Conservation (phyloP, 2,329 filamentous ascomycete genomes). For the Pseudogymnoascus sp. region DNA sequence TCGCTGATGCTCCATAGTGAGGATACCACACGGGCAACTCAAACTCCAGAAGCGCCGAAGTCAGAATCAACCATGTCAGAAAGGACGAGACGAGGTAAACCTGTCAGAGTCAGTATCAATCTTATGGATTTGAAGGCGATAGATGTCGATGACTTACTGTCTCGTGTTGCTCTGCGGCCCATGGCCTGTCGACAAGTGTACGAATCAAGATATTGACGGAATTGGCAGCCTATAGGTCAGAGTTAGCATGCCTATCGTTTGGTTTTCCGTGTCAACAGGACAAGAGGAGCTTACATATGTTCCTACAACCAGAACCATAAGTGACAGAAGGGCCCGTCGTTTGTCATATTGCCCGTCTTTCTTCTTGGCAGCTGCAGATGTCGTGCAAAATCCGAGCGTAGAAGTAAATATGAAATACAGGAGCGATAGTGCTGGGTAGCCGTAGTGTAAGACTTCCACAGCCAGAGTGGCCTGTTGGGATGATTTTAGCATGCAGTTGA, state of each 20-base stretch:
- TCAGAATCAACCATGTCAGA: slow-evolving; percentile 54
- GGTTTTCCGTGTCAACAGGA: slow-evolving; percentile 10
- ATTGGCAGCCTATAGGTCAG: slow-evolving; percentile 33
- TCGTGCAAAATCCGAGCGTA: slow-evolving; percentile 42
- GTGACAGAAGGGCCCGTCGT: slow-evolving; percentile 35
- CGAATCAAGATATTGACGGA: slow-evolving; percentile 21
- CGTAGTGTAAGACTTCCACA: slow-evolving; percentile 41
- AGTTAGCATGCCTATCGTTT: slow-evolving; percentile 11
- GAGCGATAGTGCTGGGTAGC: slow-evolving; percentile 48
- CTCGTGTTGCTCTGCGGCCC: slow-evolving; percentile 23
- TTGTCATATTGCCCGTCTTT: slow-evolving; percentile 31
- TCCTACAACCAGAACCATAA: slow-evolving; percentile 28
- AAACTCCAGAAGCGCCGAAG: slow-evolving; percentile 44
- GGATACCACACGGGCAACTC: slow-evolving; percentile 50
- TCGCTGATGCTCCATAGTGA: slow-evolving; percentile 52
- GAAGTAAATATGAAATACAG: slow-evolving; percentile 47
- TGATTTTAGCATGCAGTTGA: background rate
- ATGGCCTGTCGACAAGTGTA: slow-evolving; percentile 17
- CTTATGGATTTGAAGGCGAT: background rate
- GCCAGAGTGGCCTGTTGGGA: slow-evolving; percentile 7
- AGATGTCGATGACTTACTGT: slow-evolving; percentile 20
- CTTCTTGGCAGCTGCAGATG: slow-evolving; percentile 38
- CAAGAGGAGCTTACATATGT: slow-evolving; percentile 32
- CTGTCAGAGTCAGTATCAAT: slow-evolving; percentile 22
- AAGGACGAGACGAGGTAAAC: slow-evolving; percentile 53